These are phyloP conservation scores for Starmerella asiatica DNA, from an alignment of 805 yeast genomes.

Conservation along the genomic window DNA sequence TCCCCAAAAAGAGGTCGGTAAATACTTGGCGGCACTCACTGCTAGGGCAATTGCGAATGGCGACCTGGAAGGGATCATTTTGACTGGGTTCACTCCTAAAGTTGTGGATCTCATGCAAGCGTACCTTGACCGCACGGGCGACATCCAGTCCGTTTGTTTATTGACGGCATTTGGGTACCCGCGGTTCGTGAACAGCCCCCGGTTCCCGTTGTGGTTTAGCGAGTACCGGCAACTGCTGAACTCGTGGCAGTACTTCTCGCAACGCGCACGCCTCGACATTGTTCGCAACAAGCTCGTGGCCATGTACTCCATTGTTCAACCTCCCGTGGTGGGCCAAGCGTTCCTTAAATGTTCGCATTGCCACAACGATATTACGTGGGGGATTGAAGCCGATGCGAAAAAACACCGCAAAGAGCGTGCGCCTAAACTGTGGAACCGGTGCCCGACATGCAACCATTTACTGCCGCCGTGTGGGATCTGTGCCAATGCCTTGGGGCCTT, in stretches of 20 bases:
- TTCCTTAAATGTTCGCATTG: constrained; percentile 72
- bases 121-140: constrained; percentile 77
- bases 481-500: constrained; percentile 57
- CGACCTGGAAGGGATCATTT: constrained; percentile 76
- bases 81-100: constrained; percentile 82
- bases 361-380: constrained; percentile 35
- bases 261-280: constrained; percentile 76
- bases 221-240: constrained; percentile 54
- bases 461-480: constrained; percentile 88
- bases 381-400: neutral
- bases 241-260: constrained; percentile 67
- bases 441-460: constrained; percentile 80
- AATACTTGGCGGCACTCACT: constrained; percentile 57
- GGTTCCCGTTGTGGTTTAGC: constrained; percentile 69
- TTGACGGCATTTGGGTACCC: constrained; percentile 75
- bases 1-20: constrained; percentile 58
- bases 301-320: neutral
- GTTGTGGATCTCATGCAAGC: constrained; percentile 73
- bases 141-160: constrained; percentile 81
- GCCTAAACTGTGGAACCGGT: constrained; percentile 25
- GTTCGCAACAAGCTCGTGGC: constrained; percentile 42
- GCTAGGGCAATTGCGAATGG: constrained; percentile 62
- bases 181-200: constrained; percentile 55
- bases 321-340: constrained; percentile 39
- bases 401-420: neutral